These are phyloP conservation scores for Yamadazyma songkhlaensis DNA, from an alignment of 1,139 yeast genomes.

Conservation along the genomic window DNA sequence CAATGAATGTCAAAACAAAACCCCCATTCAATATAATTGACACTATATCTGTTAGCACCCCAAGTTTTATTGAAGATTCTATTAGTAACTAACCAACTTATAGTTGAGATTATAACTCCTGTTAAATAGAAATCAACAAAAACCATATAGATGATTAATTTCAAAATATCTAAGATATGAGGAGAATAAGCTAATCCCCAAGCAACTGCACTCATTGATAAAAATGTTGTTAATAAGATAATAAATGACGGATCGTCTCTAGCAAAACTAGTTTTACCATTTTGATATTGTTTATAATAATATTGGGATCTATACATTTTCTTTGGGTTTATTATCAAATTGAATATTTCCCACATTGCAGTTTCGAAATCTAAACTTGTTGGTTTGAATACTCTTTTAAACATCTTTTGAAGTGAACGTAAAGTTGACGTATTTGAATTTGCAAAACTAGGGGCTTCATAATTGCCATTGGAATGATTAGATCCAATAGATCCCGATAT, in stretches of 20 bases:
- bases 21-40: conserved; percentile 81
- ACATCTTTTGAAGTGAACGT: conserved; percentile 24
- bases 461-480: conserved; percentile 12
- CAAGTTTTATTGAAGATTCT: conserved; percentile 50
- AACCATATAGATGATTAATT: conserved; percentile 78
- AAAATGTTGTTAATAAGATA: conserved; percentile 60
- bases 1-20: conserved; percentile 94
- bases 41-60: conserved; percentile 30
- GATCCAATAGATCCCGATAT: conserved; percentile 18
- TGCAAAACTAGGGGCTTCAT: conserved; percentile 2
- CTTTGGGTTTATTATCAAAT: conserved; percentile 70
- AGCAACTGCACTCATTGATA: conserved; percentile 74
- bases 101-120: conserved; percentile 67
- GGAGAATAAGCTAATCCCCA: conserved; percentile 89
- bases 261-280: conserved; percentile 52
- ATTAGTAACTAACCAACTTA: conserved; percentile 72
- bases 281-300: conserved; percentile 52
- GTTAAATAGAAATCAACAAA: conserved; percentile 73
- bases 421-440: conserved; percentile 4
- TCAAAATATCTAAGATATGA: conserved; percentile 54
- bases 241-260: conserved; percentile 91
- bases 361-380: conserved; percentile 87
- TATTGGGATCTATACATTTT: conserved; percentile 80
- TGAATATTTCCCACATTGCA: conserved; percentile 86
- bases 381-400: conserved; percentile 57